These are phyloP conservation scores for Botryotinia convoluta DNA, from an alignment of 2,329 filamentous ascomycete species.

Conservation along the genomic window DNA sequence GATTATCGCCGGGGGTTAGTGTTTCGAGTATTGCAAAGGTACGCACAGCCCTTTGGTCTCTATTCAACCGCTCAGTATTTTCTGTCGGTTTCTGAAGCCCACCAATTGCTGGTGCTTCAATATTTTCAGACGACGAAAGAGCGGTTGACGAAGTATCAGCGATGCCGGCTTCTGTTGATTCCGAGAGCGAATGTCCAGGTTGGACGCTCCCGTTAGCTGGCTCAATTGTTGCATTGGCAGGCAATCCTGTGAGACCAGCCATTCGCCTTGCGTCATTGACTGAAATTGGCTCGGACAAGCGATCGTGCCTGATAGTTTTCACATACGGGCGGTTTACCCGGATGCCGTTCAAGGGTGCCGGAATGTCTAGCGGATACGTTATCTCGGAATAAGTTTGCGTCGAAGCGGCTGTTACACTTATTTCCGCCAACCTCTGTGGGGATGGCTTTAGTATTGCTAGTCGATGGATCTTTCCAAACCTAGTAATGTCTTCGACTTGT, in stretches of 20 bases:
- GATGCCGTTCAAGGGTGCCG: neutral
- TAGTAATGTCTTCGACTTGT: slow-evolving; percentile 75
- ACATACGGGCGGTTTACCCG: slow-evolving; percentile 9
- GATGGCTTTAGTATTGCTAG: slow-evolving; percentile 68
- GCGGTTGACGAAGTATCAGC: neutral
- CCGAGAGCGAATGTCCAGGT: neutral
- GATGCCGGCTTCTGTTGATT: neutral
- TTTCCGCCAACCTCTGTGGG: slow-evolving; percentile 23
- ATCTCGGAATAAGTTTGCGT: slow-evolving; percentile 50
- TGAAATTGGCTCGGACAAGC: slow-evolving; percentile 12
- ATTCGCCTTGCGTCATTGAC: slow-evolving; percentile 8
- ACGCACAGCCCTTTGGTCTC: slow-evolving; percentile 47
- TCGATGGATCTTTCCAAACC: slow-evolving; percentile 60
- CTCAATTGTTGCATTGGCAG: neutral
- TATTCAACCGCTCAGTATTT: neutral
- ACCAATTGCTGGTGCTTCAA: neutral
- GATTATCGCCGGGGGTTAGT: slow-evolving; percentile 70
- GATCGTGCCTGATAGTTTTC: slow-evolving; percentile 18
- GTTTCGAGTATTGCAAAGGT: slow-evolving; percentile 77
- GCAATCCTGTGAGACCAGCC: neutral
- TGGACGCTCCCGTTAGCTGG: neutral
- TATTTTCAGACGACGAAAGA: neutral
- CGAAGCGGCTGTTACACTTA: slow-evolving; percentile 41
- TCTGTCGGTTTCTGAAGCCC: neutral
- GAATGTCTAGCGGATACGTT: slow-evolving; percentile 53